Evolutionary conservation across 371 early-diverging fungal species (phyloP), one percentile per base, ranked within the genome.

Genomic region (Syncephalastrum monosporum): DNA sequence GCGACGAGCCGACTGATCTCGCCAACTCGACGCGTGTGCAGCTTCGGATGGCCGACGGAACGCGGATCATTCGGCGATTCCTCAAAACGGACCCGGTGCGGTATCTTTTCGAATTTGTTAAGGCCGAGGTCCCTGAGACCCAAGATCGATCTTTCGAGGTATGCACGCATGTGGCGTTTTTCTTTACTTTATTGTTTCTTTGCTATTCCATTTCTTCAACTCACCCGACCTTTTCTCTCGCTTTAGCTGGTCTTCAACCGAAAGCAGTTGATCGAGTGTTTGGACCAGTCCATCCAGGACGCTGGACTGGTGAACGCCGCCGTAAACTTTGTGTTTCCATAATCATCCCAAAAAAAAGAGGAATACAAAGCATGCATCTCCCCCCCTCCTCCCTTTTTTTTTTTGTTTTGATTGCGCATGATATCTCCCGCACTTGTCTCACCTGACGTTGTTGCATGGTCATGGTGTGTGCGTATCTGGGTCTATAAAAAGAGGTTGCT

Each of bases 111-210:
- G 88, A 88, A 59, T 86, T 75, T 52, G 73, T 89, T 53, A 88
- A 88, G 60, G 70, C 85, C 7, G 74, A 81, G 49, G 75, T 84
- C 1, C 81, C 89, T 24, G 82, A 81, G 29, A 85, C 89, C 3
- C 64, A 75, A 21, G 67, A 65, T 8, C 81, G 82, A 38, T 78
- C 77, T 27, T 91, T 93, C 68, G 92, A 93, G 72, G 90, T 89
- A 72, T 56, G 6, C 10, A 7, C 12, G 5, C 10, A 25, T 23
- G 25, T 17, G 53, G 33, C 33, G 27, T n/a, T 24, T 15, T 29
- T 24, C 45, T 38, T 49, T 17, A 38, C 44, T 27, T 42, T 47
- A 12, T 16, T 38, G 15, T 42, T 52, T 51, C 12, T 12, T 53
- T 14, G 16, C 7, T 44, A 42, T 55, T 44, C 19, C 23, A 43